Base-by-base conservation (phyloP, 2,329 filamentous ascomycete genomes). In the Penicillium crustosum region DNA sequence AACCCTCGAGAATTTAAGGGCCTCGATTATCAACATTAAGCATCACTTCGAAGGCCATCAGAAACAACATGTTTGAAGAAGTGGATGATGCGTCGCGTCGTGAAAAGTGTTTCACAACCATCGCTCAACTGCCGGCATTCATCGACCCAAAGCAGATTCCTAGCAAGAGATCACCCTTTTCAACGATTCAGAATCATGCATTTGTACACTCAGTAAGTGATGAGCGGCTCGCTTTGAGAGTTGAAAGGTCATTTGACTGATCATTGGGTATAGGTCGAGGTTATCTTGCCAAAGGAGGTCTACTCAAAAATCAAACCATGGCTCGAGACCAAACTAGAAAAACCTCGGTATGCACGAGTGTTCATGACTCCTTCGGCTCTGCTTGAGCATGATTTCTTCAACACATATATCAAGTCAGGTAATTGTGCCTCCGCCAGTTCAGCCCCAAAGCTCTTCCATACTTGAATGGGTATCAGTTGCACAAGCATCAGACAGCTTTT, bases 331-430 rank as follows among this genome's bases (percentile, higher is more conserved):
- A 74, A 76, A 36, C 62, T 75, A 25, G 66, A 66, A n/a, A 71
- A 65, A 10, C 67, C 77, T 15, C 74, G 76, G 47, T 95, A 90
- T 79, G 83, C 84, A 33, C 83, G 85, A 59, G 85, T 96, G 2
- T 83, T 85, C 64, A 87, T 96, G 83, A 84, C 85, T 4, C 80
- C 96, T 10, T 82, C 82, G 9, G 86, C 91, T 58, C 70, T 97
- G 6, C 72, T 97, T 1, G 82, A 89, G 35, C 84, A 85, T 1
- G 83, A 87, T 0, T 96, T 97, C 67, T 92, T 96, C 68, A 88
- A 84, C n/a, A 81, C 86, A 43, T 93, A 95, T 70, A 87, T 97
- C 64, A 96, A 96, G 73, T 83, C 82, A 59, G 89, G 90, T 90
- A 77, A 23, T 27, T 23, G 7, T 25, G 49, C 21, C 36, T 35